phyloP scores from a whole-genome alignment of 352 stramenopile genomes.

The Pythium chondricola region DNA sequence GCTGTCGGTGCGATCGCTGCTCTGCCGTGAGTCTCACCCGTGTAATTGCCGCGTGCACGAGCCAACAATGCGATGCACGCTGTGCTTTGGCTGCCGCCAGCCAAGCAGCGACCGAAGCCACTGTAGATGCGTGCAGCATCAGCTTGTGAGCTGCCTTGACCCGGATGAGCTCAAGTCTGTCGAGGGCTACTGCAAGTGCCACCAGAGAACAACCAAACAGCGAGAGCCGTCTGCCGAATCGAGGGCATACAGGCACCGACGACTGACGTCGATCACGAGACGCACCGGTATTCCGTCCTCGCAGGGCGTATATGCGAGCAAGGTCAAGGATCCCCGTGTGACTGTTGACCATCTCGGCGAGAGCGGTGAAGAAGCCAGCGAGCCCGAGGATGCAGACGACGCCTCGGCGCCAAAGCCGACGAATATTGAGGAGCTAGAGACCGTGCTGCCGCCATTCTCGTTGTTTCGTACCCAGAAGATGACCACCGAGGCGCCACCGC shows the following conservation, averaged over 20 bases:
- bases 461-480: neutral
- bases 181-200: too few species aligned
- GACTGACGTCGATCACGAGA: neutral
- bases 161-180: constrained; percentile 3
- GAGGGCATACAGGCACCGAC: neutral
- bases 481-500: too few species aligned
- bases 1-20: constrained; percentile 8
- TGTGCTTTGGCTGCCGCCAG: constrained; percentile 58
- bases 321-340: neutral
- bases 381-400: neutral
- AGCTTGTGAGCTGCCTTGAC: neutral
- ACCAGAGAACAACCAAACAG: neutral
- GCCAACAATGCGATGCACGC: constrained; percentile 26
- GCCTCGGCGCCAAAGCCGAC: neutral
- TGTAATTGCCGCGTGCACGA: constrained; percentile 40
- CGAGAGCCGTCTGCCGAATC: neutral
- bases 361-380: neutral
- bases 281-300: constrained; percentile 8
- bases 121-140: constrained; percentile 58
- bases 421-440: constrained; percentile 6
- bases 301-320: constrained; percentile 5
- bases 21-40: constrained; percentile 59
- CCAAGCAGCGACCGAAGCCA: constrained; percentile 24
- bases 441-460: neutral
- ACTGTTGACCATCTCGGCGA: constrained; percentile 11